Evolutionary conservation across 2,329 filamentous ascomycete species (phyloP), one percentile per base, ranked within the genome.

Genomic region (Plectosphaerella cucumerina): DNA sequence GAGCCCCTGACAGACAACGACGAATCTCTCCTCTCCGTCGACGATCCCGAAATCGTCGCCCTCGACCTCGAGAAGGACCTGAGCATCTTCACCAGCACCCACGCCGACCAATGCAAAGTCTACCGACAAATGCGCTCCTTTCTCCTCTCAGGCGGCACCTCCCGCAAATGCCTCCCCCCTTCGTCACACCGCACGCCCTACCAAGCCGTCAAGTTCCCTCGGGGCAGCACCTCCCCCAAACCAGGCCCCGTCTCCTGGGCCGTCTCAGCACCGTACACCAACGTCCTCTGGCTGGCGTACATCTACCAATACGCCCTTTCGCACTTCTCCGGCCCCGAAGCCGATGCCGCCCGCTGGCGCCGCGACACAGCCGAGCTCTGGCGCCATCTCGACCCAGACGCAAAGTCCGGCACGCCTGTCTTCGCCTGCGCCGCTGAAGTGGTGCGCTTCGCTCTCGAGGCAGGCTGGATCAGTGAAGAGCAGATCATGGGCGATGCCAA

Each of bases 251-350:
- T 84, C 11, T 75, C 72, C 2, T 86, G 83, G 83, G 63, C 70
- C 5, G 70, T 66, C 1, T 76, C 79, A 56, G 73, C 73, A 23
- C 81, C 83, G 1, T 86, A 85, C 62, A 84, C 80, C 5, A 86
- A 86, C 55, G 80, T 85, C 2, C 67, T 86, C 17, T 86, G 83
- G 83, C 71, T 86, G 41, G 78, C 80, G 3, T 86, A 85, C 55
- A 67, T 84, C 5, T 84, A 84, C 58, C 67, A 72, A 34, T 84
- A 82, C 62, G 64, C 84, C 50, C 58, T 69, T 3, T 57, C 54
- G 6, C 69, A 75, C 53, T 84, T 80, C 56, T 54, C 58, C 11
- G 79, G 80, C 5, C 67, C 71, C 9, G 73, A 70, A 56, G 70
- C 67, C 52, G 72, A 77, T 18, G 60, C 82, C 12, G 60, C 59